These are phyloP conservation scores for Pholiota adiposa DNA, from an alignment of 1,284 basidiomycete genomes.

Conservation along the genomic window DNA sequence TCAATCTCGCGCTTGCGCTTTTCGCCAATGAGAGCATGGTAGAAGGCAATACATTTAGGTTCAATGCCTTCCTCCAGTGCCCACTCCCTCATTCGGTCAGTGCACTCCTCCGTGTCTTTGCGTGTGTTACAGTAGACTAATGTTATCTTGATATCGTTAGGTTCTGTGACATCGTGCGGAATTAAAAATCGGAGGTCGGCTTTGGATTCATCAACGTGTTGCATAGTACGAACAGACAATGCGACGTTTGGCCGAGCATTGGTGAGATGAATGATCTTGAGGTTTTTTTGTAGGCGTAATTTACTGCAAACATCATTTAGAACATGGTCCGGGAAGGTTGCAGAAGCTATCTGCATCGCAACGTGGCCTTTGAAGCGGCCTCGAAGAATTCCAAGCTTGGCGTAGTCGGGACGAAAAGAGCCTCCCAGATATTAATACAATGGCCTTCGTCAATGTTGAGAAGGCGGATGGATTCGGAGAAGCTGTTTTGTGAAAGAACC, in stretches of 20 bases:
- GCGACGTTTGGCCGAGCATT: constrained; percentile 23
- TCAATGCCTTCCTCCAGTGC: constrained; percentile 9
- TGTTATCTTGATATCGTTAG: constrained; percentile 16
- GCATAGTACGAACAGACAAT: constrained; percentile 21
- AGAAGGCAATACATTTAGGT: constrained; percentile 15
- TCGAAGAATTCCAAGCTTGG: constrained; percentile 17
- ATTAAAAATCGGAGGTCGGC: constrained; percentile 22
- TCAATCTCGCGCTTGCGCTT: constrained; percentile 19
- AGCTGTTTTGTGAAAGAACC: constrained; percentile 2
- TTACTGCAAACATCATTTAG: constrained; percentile 17
- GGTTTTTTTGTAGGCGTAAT: constrained; percentile 12
- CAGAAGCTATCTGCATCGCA: neutral
- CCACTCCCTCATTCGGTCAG: constrained; percentile 15
- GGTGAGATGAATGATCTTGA: constrained; percentile 7
- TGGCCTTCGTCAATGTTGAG: constrained; percentile 22
- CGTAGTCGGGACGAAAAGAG: constrained; percentile 20
- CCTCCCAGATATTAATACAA: constrained; percentile 22
- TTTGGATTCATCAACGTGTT: constrained; percentile 14
- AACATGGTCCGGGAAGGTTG: constrained; percentile 14
- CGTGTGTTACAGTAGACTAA: constrained; percentile 21
- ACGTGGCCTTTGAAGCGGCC: constrained; percentile 1
- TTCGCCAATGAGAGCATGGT: constrained; percentile 21
- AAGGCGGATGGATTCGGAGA: constrained; percentile 11
- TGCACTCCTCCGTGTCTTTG: constrained; percentile 7
- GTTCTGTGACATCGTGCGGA: neutral